These are phyloP conservation scores for Rhynchosporium secalis DNA, from an alignment of 2,329 filamentous ascomycete species.

Conservation along the genomic window DNA sequence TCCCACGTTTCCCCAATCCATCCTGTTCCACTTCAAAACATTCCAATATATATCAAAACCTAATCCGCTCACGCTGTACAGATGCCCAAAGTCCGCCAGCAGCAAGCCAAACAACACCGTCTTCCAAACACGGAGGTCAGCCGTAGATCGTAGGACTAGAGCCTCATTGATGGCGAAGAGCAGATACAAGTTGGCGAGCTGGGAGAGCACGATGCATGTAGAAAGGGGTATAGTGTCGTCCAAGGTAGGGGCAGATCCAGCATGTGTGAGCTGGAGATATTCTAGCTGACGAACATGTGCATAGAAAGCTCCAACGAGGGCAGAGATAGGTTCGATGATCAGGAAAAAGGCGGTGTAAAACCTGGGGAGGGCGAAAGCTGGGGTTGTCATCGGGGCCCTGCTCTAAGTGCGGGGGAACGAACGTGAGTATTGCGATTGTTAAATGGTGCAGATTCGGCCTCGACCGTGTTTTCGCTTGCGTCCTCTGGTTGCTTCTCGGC, in stretches of 20 bases:
- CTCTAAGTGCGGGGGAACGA: slow-evolving; percentile 8
- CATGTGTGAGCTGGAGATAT: slow-evolving; percentile 66
- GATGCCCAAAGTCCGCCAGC: slow-evolving; percentile 74
- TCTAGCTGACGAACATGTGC: slow-evolving; percentile 50
- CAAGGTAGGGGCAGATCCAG: slow-evolving; percentile 36
- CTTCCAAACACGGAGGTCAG: slow-evolving; percentile 69
- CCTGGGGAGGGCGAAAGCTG: slow-evolving; percentile 54
- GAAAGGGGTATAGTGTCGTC: slow-evolving; percentile 50
- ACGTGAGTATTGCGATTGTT: slow-evolving; percentile 1
- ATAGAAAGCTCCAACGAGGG: slow-evolving; percentile 53
- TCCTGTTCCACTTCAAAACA: slow-evolving; percentile 61
- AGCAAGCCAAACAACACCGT: slow-evolving; percentile 66
- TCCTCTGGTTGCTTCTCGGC: background rate
- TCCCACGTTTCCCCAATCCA: slow-evolving; percentile 67
- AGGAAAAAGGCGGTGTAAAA: slow-evolving; percentile 74
- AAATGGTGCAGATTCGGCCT: background rate
- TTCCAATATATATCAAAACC: slow-evolving; percentile 61
- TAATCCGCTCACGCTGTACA: slow-evolving; percentile 63
- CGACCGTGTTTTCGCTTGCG: background rate
- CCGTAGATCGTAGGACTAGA: slow-evolving; percentile 68
- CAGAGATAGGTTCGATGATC: slow-evolving; percentile 63
- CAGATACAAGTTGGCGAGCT: slow-evolving; percentile 77
- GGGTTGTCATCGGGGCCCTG: slow-evolving; percentile 22
- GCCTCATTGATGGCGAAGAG: slow-evolving; percentile 78
- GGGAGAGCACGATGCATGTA: slow-evolving; percentile 67